Conservation (phyloP, 2,329 filamentous ascomycete species). For the Hymenoscyphus linearis region DNA sequence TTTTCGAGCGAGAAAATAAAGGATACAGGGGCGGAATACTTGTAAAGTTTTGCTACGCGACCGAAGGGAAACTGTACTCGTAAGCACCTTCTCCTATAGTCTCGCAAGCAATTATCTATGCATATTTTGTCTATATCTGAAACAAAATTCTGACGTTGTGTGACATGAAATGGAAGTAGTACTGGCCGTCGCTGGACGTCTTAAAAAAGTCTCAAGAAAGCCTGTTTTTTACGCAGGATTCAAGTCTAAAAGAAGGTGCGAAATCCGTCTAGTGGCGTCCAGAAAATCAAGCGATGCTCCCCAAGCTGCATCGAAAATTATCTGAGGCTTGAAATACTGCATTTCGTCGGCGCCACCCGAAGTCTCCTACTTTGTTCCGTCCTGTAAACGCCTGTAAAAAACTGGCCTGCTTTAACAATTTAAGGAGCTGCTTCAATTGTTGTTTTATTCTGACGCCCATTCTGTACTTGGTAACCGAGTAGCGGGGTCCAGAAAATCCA, state of each 20-base stretch:
- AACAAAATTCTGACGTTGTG: too few species aligned
- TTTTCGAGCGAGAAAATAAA: too few species aligned
- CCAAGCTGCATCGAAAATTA: slow-evolving; percentile 8
- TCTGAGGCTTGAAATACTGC: not conserved
- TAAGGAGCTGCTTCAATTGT: not conserved
- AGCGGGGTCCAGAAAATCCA: not conserved
- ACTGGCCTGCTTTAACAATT: not conserved
- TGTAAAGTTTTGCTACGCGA: too few species aligned
- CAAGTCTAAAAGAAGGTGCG: not conserved
- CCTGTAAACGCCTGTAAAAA: not conserved
- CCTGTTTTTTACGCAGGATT: not conserved
- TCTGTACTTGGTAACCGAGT: not conserved
- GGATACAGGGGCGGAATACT: too few species aligned
- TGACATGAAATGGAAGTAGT: too few species aligned
- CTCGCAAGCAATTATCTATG: too few species aligned
- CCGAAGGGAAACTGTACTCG: too few species aligned
- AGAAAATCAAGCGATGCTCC: slow-evolving; percentile 15
- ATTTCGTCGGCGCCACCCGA: not conserved
- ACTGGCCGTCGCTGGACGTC: too few species aligned
- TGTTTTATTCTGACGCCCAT: not conserved
- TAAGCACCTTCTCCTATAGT: too few species aligned
- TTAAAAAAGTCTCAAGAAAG: too few species aligned
- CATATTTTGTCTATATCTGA: too few species aligned
- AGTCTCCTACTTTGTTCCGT: not conserved
- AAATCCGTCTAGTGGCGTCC: too few species aligned